Base-by-base conservation (phyloP, 164 flowering plant species). In the Stephania yunnanensis region DNA sequence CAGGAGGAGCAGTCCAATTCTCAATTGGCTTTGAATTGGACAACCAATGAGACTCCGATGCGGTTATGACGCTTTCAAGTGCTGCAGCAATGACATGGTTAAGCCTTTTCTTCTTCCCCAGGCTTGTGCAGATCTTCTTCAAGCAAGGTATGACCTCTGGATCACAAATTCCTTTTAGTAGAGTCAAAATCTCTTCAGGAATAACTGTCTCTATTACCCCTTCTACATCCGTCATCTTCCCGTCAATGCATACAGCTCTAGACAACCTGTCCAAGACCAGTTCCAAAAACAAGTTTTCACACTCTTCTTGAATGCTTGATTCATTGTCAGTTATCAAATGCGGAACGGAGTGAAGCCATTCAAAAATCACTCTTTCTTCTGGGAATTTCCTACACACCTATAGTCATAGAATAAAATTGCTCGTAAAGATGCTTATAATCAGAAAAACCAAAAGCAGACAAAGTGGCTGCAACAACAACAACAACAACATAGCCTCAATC, bases 1-100 rank as follows among this genome's bases (percentile, higher is more conserved):
- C 99, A 65, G 88, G 83, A 71, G 98, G 99, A 55, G 99, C 99
- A 67, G 90, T 89, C 99, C 99, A 96, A 80, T 90, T 89, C 71
- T 92, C 89, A 67, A 91, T 87, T 7, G 93, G 86, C 90, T 77
- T 75, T 20, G 89, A 86, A 52, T 81, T 82, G 74, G 75, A 83
- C 75, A 89, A 72, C 99, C 99, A 94, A 36, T 87, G 74, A 76
- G 89, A 82, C 81, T 96, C 97, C 22, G 98, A 94, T 46, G 89
- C 80, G 71, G 44, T 86, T 73, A 96, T 94, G 64, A 96, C 88
- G 73, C 87, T 87, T 74, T 90, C 95, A 76, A 96, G 95, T 10
- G 97, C 84, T 46, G 72, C 73, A 9, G 87, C 97, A 78, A 92
- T 72, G 65, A 77, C 83, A 25, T 86, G 86, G 79, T 85, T 92